These are phyloP conservation scores for Paxillus ammoniavirescens DNA, from an alignment of 768 basidiomycete genomes.

Conservation along the genomic window DNA sequence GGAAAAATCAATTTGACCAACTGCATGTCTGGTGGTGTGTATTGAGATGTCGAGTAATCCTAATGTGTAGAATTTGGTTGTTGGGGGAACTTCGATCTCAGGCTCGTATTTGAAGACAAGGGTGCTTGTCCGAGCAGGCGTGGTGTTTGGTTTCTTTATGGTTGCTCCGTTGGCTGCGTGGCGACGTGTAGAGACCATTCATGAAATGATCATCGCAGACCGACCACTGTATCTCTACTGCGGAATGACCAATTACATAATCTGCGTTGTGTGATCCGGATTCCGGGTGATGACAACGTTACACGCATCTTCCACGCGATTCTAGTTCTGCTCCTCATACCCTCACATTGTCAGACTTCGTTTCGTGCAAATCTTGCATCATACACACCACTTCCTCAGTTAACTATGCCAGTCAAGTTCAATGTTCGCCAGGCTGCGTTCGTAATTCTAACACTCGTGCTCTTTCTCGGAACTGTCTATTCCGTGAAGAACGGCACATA, in stretches of 20 bases:
- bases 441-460: slow-evolving; percentile 41
- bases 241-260: no score
- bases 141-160: background rate
- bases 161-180: background rate
- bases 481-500: slow-evolving; percentile 65
- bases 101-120: background rate
- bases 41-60: no score
- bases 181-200: background rate
- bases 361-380: background rate
- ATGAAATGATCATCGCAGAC: background rate
- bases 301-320: background rate
- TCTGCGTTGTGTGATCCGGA: no score
- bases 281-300: background rate
- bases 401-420: slow-evolving; percentile 18
- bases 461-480: slow-evolving; percentile 62
- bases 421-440: slow-evolving; percentile 35
- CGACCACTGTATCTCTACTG: no score
- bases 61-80: background rate
- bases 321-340: background rate
- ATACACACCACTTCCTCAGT: background rate
- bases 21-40: background rate
- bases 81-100: background rate
- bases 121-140: background rate
- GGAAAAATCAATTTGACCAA: no score
- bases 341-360: background rate